Base-by-base conservation (phyloP, 768 basidiomycete species). In the Naganishia antarctica region DNA sequence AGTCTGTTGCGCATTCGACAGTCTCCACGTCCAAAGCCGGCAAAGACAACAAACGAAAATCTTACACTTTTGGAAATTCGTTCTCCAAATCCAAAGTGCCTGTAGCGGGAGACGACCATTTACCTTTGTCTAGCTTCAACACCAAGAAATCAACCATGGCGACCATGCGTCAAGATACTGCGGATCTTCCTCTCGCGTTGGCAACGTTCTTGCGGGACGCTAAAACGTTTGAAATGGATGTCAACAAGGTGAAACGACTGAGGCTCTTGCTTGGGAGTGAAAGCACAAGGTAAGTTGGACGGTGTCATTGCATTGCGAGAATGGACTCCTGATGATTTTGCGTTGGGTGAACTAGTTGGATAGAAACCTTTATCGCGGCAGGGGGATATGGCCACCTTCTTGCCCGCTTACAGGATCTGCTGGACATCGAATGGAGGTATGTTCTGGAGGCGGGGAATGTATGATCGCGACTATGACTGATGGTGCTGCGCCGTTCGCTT, bases 401-500 rank as follows among this genome's bases (percentile, higher is more conserved):
- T 44, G 89, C 86, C 0, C 82, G 91, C 60, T 79, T 98, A 25
- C 89, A 91, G 65, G 93, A 99, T 77, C 82, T 98, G 18, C 82
- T 99, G 1, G 89, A 92, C 70, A 85, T 97, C 37, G 96, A 99
- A 78, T 99, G 96, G 96, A 86, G 94, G 90, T 90, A 69, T 66
- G 85, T 80, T 46, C 6, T 25, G 18, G 29, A 9, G 29, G 21
- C 18, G 32, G 12, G 21, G 21, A 18, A 25, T n/a, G n/a, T n/a
- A n/a, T n/a, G n/a, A n/a, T n/a, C n/a, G n/a, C n/a, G n/a, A n/a
- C n/a, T n/a, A n/a, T n/a, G n/a, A 40, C 60, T 40, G 37, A 25
- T 50, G 32, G 12, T n/a, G n/a, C n/a, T n/a, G n/a, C n/a, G n/a
- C n/a, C n/a, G n/a, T n/a, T n/a, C n/a, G n/a, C n/a, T n/a, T n/a